Evolutionary conservation across 2,329 filamentous ascomycete species (phyloP), one percentile per base, ranked within the genome.

Genomic region (Colletotrichum nymphaeae): DNA sequence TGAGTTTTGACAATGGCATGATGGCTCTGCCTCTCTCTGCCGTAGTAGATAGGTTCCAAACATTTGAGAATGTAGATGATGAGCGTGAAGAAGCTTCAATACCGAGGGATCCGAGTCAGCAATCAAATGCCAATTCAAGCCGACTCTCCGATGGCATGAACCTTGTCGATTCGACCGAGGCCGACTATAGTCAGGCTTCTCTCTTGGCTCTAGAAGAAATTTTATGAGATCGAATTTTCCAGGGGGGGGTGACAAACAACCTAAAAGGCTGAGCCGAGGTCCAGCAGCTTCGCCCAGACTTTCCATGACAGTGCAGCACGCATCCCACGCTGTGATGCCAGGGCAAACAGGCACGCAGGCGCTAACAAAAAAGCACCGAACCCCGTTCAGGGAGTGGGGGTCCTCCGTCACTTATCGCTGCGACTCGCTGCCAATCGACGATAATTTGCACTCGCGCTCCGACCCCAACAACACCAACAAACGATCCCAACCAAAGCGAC

Each of bases 51-150:
- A 16, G 0, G 16, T 37, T 37, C 35, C 12, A 16, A 14, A 37
- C 35, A 2, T 14, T 16, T 5, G 5, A 12, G 4, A 37, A 14
- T 37, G 35, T 16, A 14, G 35, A 37, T 37, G 14, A 16, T 14
- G 35, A 5, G 14, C 32, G 32, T 37, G 14, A 37, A 16, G 35
- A 37, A 37, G 35, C 35, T 37, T 37, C 35, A 37, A 6, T 6
- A 16, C 46, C 30, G 46, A 8, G 14, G 30, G 46, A n/a, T 26
- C 14, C 49, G 62, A 37, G 14, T 26, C n/a, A 2, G 26, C 4
- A 11, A 14, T 8, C 4, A 16, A 24, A 42, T 92, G 59, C 75
- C 89, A 92, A 26, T 55, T 42, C 46, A 55, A 2, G 2, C 62
- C 46, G 62, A 32, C 19, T n/a, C 46, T 55, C 62, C 62, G 49